phyloP scores from a whole-genome alignment of 78 protist species.

The Planoprotostelium fungivorum region DNA sequence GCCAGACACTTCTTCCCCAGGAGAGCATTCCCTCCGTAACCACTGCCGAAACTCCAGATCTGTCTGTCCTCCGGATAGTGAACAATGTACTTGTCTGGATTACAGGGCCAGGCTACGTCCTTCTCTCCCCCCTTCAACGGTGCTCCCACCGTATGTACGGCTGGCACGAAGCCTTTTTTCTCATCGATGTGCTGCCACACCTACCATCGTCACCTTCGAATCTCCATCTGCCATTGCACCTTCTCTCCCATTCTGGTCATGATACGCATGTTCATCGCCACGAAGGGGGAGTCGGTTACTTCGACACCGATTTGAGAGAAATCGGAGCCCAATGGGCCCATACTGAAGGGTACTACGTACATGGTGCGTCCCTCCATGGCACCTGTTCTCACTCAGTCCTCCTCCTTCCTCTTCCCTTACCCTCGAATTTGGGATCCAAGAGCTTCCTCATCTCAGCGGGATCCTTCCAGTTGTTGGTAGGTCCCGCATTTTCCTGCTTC shows the following conservation, averaged over 20 bases:
- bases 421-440: constrained; percentile 43
- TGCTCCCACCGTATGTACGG: constrained; percentile 79
- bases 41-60: constrained; percentile 76
- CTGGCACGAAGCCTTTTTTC: constrained; percentile 62
- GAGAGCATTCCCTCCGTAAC: constrained; percentile 94
- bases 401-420: not conserved
- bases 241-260: constrained; percentile 81
- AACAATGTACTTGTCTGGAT: constrained; percentile 55
- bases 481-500: constrained; percentile 74
- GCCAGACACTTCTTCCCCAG: constrained; percentile 93
- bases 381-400: not conserved
- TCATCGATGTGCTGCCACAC: not conserved
- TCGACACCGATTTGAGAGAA: constrained; percentile 70
- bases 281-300: constrained; percentile 82
- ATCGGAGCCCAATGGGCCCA: constrained; percentile 78
- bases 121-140: constrained; percentile 67
- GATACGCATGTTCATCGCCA: constrained; percentile 78
- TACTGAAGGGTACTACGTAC: constrained; percentile 84
- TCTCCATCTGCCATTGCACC: constrained; percentile 4
- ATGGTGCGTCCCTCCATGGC: constrained; percentile 84
- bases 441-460: constrained; percentile 67
- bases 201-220: not conserved
- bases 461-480: constrained; percentile 76
- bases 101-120: constrained; percentile 85
- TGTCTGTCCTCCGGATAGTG: constrained; percentile 76